Evolutionary conservation across 805 yeast genomes (phyloP), one percentile per base, ranked within the genome.

Genomic region (Teunomyces lycoperdinae): DNA sequence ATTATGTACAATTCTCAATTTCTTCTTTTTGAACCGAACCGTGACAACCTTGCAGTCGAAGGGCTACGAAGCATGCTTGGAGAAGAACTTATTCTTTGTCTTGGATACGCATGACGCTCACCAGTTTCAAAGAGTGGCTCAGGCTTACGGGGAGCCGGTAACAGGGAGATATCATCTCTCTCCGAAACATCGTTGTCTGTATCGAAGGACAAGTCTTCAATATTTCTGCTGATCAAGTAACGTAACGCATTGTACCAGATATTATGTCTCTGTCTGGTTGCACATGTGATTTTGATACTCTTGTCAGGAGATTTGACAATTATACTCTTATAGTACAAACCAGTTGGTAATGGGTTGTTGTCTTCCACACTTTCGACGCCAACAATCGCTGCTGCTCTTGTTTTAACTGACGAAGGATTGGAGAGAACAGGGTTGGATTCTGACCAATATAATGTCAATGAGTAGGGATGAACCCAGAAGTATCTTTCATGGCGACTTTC

Each of bases 381-480:
- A 14, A 84, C 63, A 45, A 92, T 89, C 0, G 95, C 91, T 47
- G 89, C 83, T 10, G 94, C 90, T 55, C 84, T 80, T 3, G 95
- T 86, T 58, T 79, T 83, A 29, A 79, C 81, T 2, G 77, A 77
- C 0, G 84, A 70, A 8, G 89, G 87, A 55, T 86, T 84, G 3
- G 81, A 78, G 42, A 86, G 62, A 0, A 85, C 85, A 0, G 97
- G 97, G 59, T 87, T 88, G 9, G 83, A 76, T 4, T 79, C 76
- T 3, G 92, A 84, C 99, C 99, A 92, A 66, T 89, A 90, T 42
- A 92, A 73, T 0, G 96, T 89, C 72, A 89, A 70, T 7, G 94
- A 85, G 66, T 91, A 91, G 3, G 99, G 98, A 67, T 92, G 96
- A 40, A 94, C 81, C 98, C 98, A 94, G 77, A 92, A 92, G 70